Evolutionary conservation across 495 filamentous ascomycete genomes (phyloP).

Genomic region (Aspergillus egyptiacus): DNA sequence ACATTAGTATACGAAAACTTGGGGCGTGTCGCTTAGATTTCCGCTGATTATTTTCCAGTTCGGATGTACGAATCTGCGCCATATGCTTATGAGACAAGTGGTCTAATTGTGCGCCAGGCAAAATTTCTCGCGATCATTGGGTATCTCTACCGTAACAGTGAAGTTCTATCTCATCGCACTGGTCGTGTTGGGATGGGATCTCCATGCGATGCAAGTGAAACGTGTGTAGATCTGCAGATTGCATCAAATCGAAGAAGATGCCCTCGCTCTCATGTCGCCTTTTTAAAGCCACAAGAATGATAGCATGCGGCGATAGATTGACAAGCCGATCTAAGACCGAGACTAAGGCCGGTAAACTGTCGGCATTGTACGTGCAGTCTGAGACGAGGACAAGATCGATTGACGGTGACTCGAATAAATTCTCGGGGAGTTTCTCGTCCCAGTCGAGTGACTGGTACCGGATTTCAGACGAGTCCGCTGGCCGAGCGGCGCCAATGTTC

Average conservation of each 20-base stretch:
- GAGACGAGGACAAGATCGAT: slow-evolving; percentile 76
- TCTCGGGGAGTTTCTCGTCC: slow-evolving; percentile 47
- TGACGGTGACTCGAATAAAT: slow-evolving; percentile 23
- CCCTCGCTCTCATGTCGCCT: slow-evolving; percentile 76
- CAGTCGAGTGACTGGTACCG: slow-evolving; percentile 70
- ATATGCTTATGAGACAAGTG: too few species aligned
- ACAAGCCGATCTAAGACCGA: slow-evolving; percentile 56
- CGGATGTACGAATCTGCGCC: too few species aligned
- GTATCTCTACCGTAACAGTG: slow-evolving; percentile 38
- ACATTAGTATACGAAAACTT: not conserved
- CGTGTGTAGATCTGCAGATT: slow-evolving; percentile 46
- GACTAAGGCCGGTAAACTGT: slow-evolving; percentile 71
- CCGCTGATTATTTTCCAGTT: too few species aligned
- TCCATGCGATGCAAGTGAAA: slow-evolving; percentile 42
- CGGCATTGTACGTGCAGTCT: slow-evolving; percentile 93
- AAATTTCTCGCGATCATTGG: too few species aligned
- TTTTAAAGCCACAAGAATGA: slow-evolving; percentile 76
- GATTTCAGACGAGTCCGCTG: slow-evolving; percentile 31
- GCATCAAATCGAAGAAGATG: slow-evolving; percentile 74
- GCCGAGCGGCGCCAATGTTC: slow-evolving; percentile 46
- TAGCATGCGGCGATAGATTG: slow-evolving; percentile 40
- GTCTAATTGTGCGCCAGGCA: too few species aligned
- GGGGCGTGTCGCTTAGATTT: too few species aligned
- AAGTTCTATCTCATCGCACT: slow-evolving; percentile 55
- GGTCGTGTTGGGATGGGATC: slow-evolving; percentile 54